Base-by-base conservation (phyloP, 305 asterid species). In the Fraxinus floribunda region DNA sequence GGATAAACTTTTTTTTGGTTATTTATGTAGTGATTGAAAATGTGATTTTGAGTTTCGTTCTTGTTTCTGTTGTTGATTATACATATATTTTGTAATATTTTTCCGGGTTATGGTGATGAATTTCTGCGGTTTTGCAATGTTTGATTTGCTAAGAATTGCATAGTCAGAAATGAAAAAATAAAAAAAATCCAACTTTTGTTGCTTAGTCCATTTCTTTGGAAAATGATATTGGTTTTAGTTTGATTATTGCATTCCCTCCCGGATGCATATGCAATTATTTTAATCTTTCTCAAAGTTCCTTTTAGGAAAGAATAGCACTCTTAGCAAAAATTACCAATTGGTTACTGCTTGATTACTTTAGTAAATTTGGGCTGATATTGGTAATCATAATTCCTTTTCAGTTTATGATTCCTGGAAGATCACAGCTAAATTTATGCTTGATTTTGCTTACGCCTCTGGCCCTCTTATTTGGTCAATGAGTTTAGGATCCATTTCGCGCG, bases 401-500 rank as follows among this genome's bases (percentile, higher is more conserved):
- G 39, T 79, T 39, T 32, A 78, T 9, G 66, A 41, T 15, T 66
- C 66, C 41, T 72, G 60, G 1, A 75, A 20, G 22, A 10, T 30
- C 5, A 81, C 32, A 11, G 5, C 44, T 36, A 60, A 80, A 64
- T 18, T 82, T 79, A n/a, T 70, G 77, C 75, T 49, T 70, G 55
- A 24, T 84, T 39, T 4, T 83, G 77, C 64, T 60, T 39, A 30
- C 35, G 71, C 22, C 22, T 8, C 41, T 80, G 38, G 18, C 29
- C 35, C 20, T 68, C 39, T 10, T 30, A 22, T 30, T 8, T 9
- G 35, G 73, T 64, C 16, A 26, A 64, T 64, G 26, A 30, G 74
- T n/a, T 66, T 29, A 30, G 26, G 24, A 75, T 77, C 38, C 18
- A 35, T 20, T 75, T 78, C 24, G 22, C 13, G 20, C 5, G 2